A percentile compares a stretch with the other conserved stretches of the same genome.
Evolutionary conservation across 768 basidiomycete genomes (phyloP).

Genomic region (Lactarius psammicola): DNA sequence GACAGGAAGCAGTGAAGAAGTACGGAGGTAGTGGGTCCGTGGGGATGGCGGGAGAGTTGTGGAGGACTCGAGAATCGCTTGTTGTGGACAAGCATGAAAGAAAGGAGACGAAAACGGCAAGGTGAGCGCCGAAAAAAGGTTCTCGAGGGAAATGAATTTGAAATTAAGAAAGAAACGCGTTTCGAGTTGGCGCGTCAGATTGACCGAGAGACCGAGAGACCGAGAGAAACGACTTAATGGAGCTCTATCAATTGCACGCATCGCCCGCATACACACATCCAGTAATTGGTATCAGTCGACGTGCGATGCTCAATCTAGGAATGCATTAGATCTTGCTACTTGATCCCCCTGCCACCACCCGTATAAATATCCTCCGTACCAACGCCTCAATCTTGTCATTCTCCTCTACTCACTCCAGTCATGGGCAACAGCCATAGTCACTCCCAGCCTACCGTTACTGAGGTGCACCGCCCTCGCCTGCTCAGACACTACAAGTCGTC

Average conservation of each 20-base stretch:
- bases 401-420: neutral
- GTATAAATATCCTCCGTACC: constrained; percentile 21
- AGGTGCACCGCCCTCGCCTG: constrained; percentile 13
- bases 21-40: constrained; percentile 6
- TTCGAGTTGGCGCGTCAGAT: constrained; percentile 10
- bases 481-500: constrained; percentile 28
- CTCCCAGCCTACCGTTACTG: constrained; percentile 3
- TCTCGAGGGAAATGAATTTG: constrained; percentile 10
- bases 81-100: neutral
- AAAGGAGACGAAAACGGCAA: constrained; percentile 8
- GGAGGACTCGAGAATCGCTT: neutral
- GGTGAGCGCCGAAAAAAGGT: neutral
- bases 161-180: constrained; percentile 5
- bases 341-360: constrained; percentile 1
- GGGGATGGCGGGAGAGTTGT: neutral
- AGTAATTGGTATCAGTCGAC: neutral
- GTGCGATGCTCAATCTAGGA: constrained; percentile 14
- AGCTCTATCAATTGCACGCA: neutral
- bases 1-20: constrained; percentile 17
- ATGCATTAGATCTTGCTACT: constrained; percentile 15
- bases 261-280: neutral
- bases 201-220: constrained; percentile 1
- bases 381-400: neutral
- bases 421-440: constrained; percentile 20
- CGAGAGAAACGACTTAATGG: constrained; percentile 3